Base-by-base conservation (phyloP, 1,284 basidiomycete species). In the Ceratobasidium sp. region DNA sequence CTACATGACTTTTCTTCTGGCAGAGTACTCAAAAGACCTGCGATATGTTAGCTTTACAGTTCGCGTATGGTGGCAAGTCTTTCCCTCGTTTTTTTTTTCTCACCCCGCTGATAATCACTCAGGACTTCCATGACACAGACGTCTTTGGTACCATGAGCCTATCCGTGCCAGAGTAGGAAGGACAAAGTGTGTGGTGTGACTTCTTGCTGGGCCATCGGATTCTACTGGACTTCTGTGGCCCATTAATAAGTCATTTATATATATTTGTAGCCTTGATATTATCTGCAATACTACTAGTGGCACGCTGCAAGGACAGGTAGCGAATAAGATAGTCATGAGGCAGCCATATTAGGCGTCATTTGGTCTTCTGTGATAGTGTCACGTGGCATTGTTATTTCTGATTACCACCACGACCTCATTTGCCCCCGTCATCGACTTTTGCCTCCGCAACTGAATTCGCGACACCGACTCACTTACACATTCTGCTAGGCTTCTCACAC, bases 361-460 rank as follows among this genome's bases (percentile, higher is more conserved):
- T 46, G 44, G 11, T n/a, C 14, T 18, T 46, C 12, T 46, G 44
- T 46, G 16, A 44, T 46, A 1, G 44, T n/a, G 44, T 46, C 44
- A 46, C 44, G 44, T 46, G 44, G 44, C 44, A 46, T 46, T 46
- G 44, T 46, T 46, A 46, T 46, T 46, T 42, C 44, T 46, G 44
- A 46, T 18, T n/a, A 12, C 44, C 4, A 46, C 44, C 44, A 44
- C 16, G 18, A 46, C 44, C 53, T 33, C 53, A 56, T 56, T 56
- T 18, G 53, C 53, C 53, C 53, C 53, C 53, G 30, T 30, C 51
- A 14, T 56, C 30, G 28, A 56, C 25, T 56, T 38, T 56, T 56
- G 28, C 53, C 53, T 56, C 53, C 53, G 53, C 28, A 11, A 12
- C 12, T 46, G 18, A n/a, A 18, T 48, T 44, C 21, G 44, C n/a